phyloP scores from a whole-genome alignment of 345 rosid species.

The Theobroma cacao region DNA sequence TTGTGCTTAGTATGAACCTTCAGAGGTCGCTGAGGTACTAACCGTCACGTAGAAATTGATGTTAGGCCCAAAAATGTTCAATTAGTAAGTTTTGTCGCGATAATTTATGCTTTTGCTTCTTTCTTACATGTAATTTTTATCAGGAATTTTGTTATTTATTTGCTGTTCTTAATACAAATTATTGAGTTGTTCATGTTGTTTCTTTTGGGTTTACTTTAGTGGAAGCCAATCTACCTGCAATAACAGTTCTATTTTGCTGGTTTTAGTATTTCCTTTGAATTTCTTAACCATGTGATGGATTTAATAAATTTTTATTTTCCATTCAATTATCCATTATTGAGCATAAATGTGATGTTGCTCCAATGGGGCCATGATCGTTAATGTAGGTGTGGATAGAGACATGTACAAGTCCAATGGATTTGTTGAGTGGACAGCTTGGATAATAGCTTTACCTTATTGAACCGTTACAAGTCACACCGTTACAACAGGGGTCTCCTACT shows the following conservation, averaged over 20 bases:
- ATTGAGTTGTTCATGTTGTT: neutral
- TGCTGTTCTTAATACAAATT: neutral
- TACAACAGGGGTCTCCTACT: neutral
- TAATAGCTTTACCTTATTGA: neutral
- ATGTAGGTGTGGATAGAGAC: neutral
- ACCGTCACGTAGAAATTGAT: conserved; percentile 3
- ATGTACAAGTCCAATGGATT: conserved; percentile 5
- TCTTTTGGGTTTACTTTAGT: neutral
- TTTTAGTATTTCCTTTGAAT: conserved; percentile 2
- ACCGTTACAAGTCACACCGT: neutral
- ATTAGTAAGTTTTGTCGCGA: conserved; percentile 7
- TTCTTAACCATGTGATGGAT: conserved; percentile 1
- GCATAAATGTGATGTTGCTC: neutral
- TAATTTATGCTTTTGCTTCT: conserved; percentile 1
- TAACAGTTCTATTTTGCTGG: neutral
- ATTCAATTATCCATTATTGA: neutral
- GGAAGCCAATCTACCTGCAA: neutral
- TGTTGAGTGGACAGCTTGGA: conserved; percentile 9
- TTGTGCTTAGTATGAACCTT: neutral
- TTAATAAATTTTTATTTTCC: neutral
- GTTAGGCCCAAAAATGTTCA: conserved; percentile 11
- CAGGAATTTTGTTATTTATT: conserved; percentile 1
- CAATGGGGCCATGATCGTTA: neutral
- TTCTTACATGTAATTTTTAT: conserved; percentile 4
- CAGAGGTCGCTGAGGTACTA: conserved; percentile 9